Base-by-base conservation (phyloP, 805 yeast species). In the Hanseniaspora opuntiae region DNA sequence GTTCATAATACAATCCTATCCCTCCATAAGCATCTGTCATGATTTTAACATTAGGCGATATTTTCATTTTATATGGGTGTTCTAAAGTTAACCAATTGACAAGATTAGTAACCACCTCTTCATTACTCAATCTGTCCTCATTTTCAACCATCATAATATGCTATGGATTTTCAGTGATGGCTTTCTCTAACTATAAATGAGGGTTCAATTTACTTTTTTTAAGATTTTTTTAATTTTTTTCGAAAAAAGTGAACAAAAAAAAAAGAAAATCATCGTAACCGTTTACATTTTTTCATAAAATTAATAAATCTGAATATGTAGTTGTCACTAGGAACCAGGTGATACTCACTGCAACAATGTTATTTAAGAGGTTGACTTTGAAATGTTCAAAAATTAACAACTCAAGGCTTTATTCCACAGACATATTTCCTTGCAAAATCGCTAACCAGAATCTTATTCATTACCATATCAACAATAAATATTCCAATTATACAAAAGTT, bases 21-120 rank as follows among this genome's bases (percentile, higher is more conserved):
- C 56, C 56, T n/a, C 48, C 51, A 19, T 48, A 49, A 12, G 25
- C 19, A 17, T 54, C 56, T 38, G 37, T 25, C 17, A 38, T 16
- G 16, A 54, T 35, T 19, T 38, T 22, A 9, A 54, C n/a, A 12
- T 47, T 41, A 3, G 44, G 16, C 10, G 56, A 54, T 4, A 48
- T n/a, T 3, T 16, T 28, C 32, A 45, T 44, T n/a, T 39, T 38
- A 20, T 20, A 30, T 16, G 47, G 25, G 16, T 44, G 36, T 4
- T 44, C 47, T 32, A 19, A 16, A 19, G 47, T 44, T n/a, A 44
- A 10, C 47, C 47, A 44, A 14, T 16, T 35, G 10, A 46, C 14
- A 33, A 35, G 39, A 35, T 46, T 46, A 5, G 20, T 30, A n/a
- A 35, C 12, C 20, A 10, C 22, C 12, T 22, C 20, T 4, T 46